Base-by-base conservation (phyloP, 352 stramenopile species). In the Phytopythium boreale region DNA sequence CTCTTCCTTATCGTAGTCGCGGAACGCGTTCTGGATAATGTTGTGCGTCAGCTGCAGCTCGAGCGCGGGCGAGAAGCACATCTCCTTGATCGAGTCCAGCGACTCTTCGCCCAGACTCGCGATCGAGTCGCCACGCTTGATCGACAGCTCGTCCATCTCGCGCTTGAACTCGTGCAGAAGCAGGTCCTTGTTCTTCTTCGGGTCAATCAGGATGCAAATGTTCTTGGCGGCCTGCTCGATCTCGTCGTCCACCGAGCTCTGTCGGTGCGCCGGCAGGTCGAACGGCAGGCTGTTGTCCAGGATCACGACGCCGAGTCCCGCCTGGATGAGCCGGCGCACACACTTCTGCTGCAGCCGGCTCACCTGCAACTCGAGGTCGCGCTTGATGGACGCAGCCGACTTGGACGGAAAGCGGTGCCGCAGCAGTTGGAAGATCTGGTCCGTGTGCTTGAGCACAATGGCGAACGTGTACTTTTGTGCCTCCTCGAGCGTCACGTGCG, bases 401-500 rank as follows among this genome's bases (percentile, higher is more conserved):
- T 87, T 86, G 20, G 84, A 90, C 51, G 83, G 84, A 64, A 93
- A 93, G 51, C 85, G 75, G 10, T 72, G 68, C 15, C 79, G 77
- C 49, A 96, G 51, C 3, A 94, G 66, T 9, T 79, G 64, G 46
- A 87, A 87, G 27, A 96, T 78, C 69, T 96, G 85, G 41, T 90
- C 70, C 37, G 85, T 93, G 69, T 93, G 84, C 60, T 88, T 84
- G 2, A 96, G 67, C n/a, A 96, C 78, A 49, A 96, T 80, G 4
- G 87, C 85, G 64, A 96, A 96, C 34, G 87, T 96, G 67, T 96
- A 96, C 72, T 93, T 93, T 57, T 96, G 87, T 55, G 84, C 78
- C 69, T 96, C 87, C 37, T 96, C 81, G 43, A 96, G 92, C 2
- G 83, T 90, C 59, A 93, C 76, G 47, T 93, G 85, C 4, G 85